phyloP scores from a whole-genome alignment of 305 asterid species.

The Fraxinus paxiana region DNA sequence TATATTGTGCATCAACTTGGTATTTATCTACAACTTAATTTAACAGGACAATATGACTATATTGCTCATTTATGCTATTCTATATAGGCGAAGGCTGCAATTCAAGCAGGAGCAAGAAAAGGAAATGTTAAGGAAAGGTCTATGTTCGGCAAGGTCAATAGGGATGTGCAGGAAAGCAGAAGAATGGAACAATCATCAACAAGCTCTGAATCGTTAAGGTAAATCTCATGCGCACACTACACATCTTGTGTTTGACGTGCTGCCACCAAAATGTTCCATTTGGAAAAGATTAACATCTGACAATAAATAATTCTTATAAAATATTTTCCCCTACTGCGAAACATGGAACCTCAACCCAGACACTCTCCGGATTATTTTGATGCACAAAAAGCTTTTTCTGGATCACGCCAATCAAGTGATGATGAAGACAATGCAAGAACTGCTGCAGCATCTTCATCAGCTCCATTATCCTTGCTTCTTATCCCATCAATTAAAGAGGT shows the following conservation, averaged over 20 bases:
- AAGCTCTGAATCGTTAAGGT: constrained; percentile 66
- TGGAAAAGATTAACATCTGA: constrained; percentile 8
- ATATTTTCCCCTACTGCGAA: constrained; percentile 17
- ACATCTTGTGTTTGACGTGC: constrained; percentile 1
- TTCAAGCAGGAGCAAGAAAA: constrained; percentile 71
- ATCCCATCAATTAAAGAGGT: constrained; percentile 87
- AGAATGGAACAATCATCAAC: constrained; percentile 45
- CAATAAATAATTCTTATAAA: constrained; percentile 8
- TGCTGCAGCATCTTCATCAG: constrained; percentile 56
- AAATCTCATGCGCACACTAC: constrained; percentile 10
- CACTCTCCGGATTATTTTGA: constrained; percentile 69
- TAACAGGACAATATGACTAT: constrained; percentile 12
- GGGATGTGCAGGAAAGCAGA: constrained; percentile 58
- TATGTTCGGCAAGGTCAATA: constrained; percentile 48
- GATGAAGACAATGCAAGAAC: constrained; percentile 63
- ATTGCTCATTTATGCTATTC: constrained; percentile 28
- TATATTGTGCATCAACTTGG: neutral
- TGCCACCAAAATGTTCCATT: constrained; percentile 1
- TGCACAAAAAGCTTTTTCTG: constrained; percentile 65
- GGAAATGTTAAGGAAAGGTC: constrained; percentile 67
- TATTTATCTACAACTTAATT: neutral
- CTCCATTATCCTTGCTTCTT: constrained; percentile 62
- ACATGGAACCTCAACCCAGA: constrained; percentile 36
- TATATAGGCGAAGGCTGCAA: constrained; percentile 80
- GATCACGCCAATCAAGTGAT: constrained; percentile 54